Evolutionary conservation across 352 stramenopile genomes (phyloP).

Genomic region (Globisporangium uncinulatum): DNA sequence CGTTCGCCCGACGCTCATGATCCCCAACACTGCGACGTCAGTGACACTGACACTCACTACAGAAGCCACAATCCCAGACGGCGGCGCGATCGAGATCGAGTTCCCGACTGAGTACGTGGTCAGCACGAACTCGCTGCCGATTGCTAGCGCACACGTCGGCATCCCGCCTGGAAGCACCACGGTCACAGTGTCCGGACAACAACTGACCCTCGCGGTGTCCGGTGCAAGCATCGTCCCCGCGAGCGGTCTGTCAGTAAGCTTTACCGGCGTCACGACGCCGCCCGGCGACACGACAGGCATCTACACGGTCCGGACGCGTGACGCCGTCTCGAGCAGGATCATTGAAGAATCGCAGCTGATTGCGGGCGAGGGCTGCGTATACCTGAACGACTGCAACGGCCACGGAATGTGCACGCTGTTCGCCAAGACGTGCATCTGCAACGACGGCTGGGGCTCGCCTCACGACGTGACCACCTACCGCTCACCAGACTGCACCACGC

Average conservation of each 20-base stretch:
- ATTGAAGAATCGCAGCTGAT: constrained; percentile 52
- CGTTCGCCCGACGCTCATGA: constrained; percentile 36
- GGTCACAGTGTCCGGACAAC: constrained; percentile 19
- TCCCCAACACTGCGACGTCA: constrained; percentile 27
- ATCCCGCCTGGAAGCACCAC: constrained; percentile 29
- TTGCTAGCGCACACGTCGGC: constrained; percentile 21
- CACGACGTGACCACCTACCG: constrained; percentile 71
- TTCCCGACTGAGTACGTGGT: constrained; percentile 41
- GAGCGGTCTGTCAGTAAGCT: constrained; percentile 25
- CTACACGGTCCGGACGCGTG: constrained; percentile 49
- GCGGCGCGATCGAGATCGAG: constrained; percentile 43
- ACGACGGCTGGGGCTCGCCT: constrained; percentile 47
- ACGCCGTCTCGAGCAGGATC: constrained; percentile 26
- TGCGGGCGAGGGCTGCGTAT: constrained; percentile 51
- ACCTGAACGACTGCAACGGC: constrained; percentile 80
- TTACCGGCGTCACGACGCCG: constrained; percentile 49
- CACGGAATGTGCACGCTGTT: constrained; percentile 74
- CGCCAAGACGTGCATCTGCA: constrained; percentile 56
- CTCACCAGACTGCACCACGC: constrained; percentile 71
- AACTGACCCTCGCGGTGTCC: constrained; percentile 31
- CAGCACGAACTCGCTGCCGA: constrained; percentile 12
- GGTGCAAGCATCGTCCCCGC: constrained; percentile 22
- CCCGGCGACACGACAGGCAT: constrained; percentile 28
- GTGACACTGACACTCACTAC: constrained; percentile 39
- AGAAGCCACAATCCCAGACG: constrained; percentile 27